These are phyloP conservation scores for Corchorus olitorius DNA, from an alignment of 345 rosid genomes.

Conservation along the genomic window DNA sequence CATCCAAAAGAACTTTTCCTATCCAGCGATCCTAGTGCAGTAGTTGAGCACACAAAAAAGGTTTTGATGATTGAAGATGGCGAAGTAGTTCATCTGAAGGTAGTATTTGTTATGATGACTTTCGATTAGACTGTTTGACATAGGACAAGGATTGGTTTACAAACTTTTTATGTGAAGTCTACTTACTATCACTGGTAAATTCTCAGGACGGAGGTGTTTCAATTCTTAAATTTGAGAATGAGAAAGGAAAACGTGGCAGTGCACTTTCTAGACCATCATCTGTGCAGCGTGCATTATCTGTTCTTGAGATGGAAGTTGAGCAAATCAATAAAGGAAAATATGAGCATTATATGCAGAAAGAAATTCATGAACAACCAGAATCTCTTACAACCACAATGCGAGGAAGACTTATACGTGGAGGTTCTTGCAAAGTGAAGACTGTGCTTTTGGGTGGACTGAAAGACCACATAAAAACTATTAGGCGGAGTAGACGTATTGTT, in stretches of 20 bases:
- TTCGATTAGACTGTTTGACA: constrained; percentile 1
- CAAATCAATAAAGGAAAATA: constrained; percentile 91
- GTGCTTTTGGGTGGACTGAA: constrained; percentile 96
- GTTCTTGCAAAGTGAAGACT: constrained; percentile 76
- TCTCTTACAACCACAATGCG: constrained; percentile 95
- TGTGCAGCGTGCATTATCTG: constrained; percentile 92
- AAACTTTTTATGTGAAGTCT: background rate
- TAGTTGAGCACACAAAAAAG: constrained; percentile 89
- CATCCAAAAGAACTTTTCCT: constrained; percentile 81
- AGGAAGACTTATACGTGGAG: constrained; percentile 92
- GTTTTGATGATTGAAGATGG: constrained; percentile 90
- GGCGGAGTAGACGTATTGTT: constrained; percentile 89
- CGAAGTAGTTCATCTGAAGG: constrained; percentile 92
- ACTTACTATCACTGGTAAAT: constrained; percentile 4
- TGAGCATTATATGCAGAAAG: constrained; percentile 97
- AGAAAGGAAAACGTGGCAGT: constrained; percentile 55
- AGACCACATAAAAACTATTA: constrained; percentile 88
- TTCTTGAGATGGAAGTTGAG: constrained; percentile 96
- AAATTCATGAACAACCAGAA: constrained; percentile 98
- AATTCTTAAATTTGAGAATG: constrained; percentile 73
- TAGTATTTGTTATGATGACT: constrained; percentile 23
- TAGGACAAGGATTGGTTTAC: background rate
- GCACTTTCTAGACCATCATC: constrained; percentile 69
- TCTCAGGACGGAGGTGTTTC: constrained; percentile 87
- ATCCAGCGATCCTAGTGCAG: constrained; percentile 86